Conservation (phyloP, 352 stramenopile genomes). For the Phytophthora chlamydospora region DNA sequence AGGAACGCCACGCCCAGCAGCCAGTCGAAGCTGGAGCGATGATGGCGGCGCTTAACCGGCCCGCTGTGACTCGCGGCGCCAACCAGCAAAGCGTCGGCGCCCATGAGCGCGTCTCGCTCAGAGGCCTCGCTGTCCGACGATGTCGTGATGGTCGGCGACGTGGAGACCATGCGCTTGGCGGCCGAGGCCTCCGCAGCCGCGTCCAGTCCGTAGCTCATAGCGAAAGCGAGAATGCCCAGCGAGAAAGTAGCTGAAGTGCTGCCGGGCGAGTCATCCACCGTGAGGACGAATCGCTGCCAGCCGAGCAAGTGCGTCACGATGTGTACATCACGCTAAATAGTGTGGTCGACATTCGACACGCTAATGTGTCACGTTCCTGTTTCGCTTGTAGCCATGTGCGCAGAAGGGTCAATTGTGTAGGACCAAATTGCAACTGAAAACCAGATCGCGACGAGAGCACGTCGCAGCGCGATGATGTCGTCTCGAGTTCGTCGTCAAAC, state of each 20-base stretch:
- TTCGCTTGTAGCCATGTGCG: not conserved
- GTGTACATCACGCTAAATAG: too few species aligned
- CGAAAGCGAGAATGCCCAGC: slow-evolving; percentile 15
- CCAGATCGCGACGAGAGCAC: too few species aligned
- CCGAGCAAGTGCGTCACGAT: not conserved
- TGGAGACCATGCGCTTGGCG: slow-evolving; percentile 25
- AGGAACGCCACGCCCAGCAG: slow-evolving; percentile 77
- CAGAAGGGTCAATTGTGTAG: not conserved
- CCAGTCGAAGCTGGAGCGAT: slow-evolving; percentile 61
- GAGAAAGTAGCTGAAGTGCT: not conserved
- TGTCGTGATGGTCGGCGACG: slow-evolving; percentile 26
- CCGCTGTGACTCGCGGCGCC: slow-evolving; percentile 20
- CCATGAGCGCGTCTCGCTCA: slow-evolving; percentile 30
- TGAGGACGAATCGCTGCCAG: slow-evolving; percentile 14
- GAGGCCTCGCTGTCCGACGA: slow-evolving; percentile 29
- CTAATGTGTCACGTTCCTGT: not conserved
- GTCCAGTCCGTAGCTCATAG: slow-evolving; percentile 27
- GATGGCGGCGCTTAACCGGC: slow-evolving; percentile 9
- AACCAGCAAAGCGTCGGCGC: slow-evolving; percentile 29
- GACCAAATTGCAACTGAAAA: too few species aligned
- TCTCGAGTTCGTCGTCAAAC: too few species aligned
- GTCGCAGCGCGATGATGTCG: too few species aligned
- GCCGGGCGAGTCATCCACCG: slow-evolving; percentile 1
- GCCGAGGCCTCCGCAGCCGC: not conserved
- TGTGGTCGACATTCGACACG: slow-evolving; percentile 1